Percentiles rank a stretch among this genome's conserved stretches.
Evolutionary conservation across 2,329 filamentous ascomycete genomes (phyloP).

Genomic region (Diaporthe ilicicola): DNA sequence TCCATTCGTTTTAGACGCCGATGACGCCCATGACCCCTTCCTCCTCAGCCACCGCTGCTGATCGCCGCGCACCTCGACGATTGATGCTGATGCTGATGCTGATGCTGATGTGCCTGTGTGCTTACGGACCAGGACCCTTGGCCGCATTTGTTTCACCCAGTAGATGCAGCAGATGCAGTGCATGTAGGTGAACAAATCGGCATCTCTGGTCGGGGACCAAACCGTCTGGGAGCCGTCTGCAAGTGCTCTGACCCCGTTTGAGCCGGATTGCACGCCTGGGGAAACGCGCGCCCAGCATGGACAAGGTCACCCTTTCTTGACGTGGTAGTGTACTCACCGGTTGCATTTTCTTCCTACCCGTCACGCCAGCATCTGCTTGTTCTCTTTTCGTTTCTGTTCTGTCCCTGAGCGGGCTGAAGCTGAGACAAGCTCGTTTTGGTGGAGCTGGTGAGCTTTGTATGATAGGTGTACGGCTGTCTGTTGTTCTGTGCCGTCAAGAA

Average conservation of each 20-base stretch:
- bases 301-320: conserved; percentile 4
- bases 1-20: background rate
- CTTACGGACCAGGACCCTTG: background rate
- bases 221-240: conserved; percentile 10
- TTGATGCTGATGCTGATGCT: background rate
- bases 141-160: conserved; percentile 15
- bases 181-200: conserved; percentile 2
- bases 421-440: background rate
- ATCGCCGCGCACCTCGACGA: background rate
- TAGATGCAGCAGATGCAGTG: background rate
- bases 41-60: background rate
- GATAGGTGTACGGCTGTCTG: background rate
- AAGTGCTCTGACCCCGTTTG: conserved; percentile 23
- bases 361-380: background rate
- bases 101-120: too few relatives aligned
- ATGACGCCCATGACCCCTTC: background rate
- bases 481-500: background rate
- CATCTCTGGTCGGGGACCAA: background rate
- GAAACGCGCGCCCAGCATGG: background rate
- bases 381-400: background rate
- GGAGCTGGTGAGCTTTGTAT: background rate
- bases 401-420: background rate
- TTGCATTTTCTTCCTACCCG: background rate
- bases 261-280: background rate
- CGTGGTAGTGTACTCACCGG: background rate